Evolutionary conservation across 768 basidiomycete species (phyloP).

Genomic region (Lentinula guzmanii): DNA sequence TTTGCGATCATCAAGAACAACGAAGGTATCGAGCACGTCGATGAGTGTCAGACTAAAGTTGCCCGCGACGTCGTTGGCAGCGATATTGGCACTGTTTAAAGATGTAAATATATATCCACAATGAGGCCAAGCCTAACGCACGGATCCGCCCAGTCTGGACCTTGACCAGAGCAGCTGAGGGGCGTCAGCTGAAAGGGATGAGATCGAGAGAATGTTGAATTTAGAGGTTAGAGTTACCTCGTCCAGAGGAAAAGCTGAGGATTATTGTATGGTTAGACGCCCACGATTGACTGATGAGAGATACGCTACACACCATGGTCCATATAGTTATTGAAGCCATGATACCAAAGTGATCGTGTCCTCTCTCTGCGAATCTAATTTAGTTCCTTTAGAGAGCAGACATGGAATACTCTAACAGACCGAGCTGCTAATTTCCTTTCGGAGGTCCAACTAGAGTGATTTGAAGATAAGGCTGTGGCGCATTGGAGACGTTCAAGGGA

Average conservation of each 20-base stretch:
- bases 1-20: conserved; percentile 73
- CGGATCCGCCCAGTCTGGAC: conserved; percentile 85
- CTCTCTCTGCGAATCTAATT: conserved; percentile 41
- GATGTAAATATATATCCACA: conserved; percentile 5
- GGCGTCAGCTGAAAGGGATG: conserved; percentile 62
- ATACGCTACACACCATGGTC: conserved; percentile 47
- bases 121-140: conserved; percentile 31
- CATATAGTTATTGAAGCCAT: conserved; percentile 91
- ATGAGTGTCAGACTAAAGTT: conserved; percentile 86
- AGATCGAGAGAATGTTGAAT: neutral
- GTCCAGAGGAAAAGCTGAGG: conserved; percentile 75
- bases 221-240: conserved; percentile 44
- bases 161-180: conserved; percentile 78
- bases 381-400: neutral
- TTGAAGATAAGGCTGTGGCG: conserved; percentile 22
- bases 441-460: conserved; percentile 43
- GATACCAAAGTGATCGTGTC: conserved; percentile 79
- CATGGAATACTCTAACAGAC: conserved; percentile 27
- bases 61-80: conserved; percentile 87
- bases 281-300: conserved; percentile 7
- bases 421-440: conserved; percentile 52
- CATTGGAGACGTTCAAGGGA: conserved; percentile 27
- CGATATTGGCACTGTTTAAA: conserved; percentile 55
- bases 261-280: conserved; percentile 9
- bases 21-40: conserved; percentile 81